Base-by-base conservation (phyloP, 805 yeast species). In the Candida chilensis region DNA sequence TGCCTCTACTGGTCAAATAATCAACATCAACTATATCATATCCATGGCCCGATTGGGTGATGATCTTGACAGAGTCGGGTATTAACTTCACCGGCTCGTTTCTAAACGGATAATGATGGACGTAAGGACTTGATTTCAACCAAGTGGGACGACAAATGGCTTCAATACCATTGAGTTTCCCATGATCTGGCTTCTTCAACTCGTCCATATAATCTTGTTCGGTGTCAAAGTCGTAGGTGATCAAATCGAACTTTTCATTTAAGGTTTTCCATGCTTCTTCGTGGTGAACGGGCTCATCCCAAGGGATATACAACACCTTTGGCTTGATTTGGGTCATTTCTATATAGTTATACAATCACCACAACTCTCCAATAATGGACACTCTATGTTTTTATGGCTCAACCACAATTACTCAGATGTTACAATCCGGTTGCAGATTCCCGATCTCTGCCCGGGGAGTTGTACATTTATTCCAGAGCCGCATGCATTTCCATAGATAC, bases 1-100 rank as follows among this genome's bases (percentile, higher is more conserved):
- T 44, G 3, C 48, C 52, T 31, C 50, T 38, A 2, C 49, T 40
- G 6, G 57, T 50, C 21, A 59, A 38, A 29, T 51, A 52, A 9
- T 50, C 57, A 17, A 59, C 52, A 34, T 58, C 64, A 17, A 53
- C 64, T 13, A 53, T 52, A 35, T 59, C 64, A 33, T 46, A 54
- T 0, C 66, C 66, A 38, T 58, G 64, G 0, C 66, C 66, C 0
- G 63, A 53, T 29, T 54, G 60, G 4, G 49, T 58, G 29, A 57
- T 45, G 17, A 57, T 45, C 38, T 59, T 50, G 11, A 53, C 52
- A 0, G 58, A 40, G 5, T 53, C 49, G 2, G 66, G 64, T 11
- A 48, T 34, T 32, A 44, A 12, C 38, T 41, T 45, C 2, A 54
- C 57, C 2, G 57, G 39, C 8, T 57, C 64, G 20, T 43, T 52